Conservation (phyloP, 805 yeast genomes). For the Sporopachydermia lactativora region DNA sequence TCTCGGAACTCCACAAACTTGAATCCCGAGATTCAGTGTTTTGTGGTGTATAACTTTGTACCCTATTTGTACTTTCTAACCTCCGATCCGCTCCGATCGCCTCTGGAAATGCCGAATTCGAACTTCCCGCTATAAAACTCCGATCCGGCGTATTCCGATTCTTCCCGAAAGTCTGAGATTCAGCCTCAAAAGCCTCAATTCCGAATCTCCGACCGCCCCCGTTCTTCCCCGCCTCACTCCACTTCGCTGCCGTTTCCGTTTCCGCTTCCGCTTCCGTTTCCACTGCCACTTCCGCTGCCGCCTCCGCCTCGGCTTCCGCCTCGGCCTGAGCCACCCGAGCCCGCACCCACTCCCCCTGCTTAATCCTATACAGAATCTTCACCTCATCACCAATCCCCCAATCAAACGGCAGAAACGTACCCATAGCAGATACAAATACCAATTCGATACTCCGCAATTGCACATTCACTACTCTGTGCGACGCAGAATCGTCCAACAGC, state of each 20-base stretch:
- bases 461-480: slow-evolving; percentile 22
- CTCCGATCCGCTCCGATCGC: slow-evolving; percentile 2
- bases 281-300: neutral
- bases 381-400: slow-evolving; percentile 54
- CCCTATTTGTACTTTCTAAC: too few species aligned
- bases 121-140: too few species aligned
- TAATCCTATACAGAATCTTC: slow-evolving; percentile 40
- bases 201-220: too few species aligned
- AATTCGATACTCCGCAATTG: slow-evolving; percentile 29
- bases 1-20: too few species aligned
- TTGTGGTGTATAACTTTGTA: too few species aligned
- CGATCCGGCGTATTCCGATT: too few species aligned
- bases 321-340: slow-evolving; percentile 12
- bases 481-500: neutral
- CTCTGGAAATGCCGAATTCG: neutral
- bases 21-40: too few species aligned
- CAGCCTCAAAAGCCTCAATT: too few species aligned
- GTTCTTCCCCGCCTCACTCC: too few species aligned
- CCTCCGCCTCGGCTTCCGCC: slow-evolving; percentile 8
- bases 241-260: too few species aligned
- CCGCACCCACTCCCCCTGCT: slow-evolving; percentile 33
- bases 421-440: slow-evolving; percentile 24
- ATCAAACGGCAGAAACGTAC: slow-evolving; percentile 41
- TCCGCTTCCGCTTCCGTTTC: too few species aligned
- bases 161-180: too few species aligned